These are phyloP conservation scores for Populus hybrid DNA, from an alignment of 441 rosid species.

Conservation along the genomic window DNA sequence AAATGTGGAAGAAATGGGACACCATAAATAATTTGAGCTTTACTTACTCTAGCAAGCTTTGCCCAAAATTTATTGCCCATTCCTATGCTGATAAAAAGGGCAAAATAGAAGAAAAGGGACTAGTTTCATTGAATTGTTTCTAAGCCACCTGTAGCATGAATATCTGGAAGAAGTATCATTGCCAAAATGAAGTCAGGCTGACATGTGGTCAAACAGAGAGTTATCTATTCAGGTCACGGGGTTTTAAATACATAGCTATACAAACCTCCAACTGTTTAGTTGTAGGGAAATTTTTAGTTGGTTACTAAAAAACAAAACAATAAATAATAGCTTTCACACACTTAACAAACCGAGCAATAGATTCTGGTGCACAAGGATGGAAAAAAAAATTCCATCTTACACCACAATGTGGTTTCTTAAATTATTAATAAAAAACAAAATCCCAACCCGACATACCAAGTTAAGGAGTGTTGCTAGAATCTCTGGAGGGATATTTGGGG, in stretches of 20 bases:
- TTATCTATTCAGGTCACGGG: background rate
- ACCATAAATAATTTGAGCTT: background rate
- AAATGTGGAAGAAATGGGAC: background rate
- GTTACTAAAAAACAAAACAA: background rate
- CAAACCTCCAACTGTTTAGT: background rate
- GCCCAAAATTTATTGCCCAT: background rate
- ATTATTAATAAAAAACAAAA: background rate
- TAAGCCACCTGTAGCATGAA: background rate
- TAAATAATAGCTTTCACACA: background rate
- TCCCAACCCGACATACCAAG: conserved; percentile 89
- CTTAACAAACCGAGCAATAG: background rate
- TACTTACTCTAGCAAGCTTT: background rate
- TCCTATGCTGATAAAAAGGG: background rate
- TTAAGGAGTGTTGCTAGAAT: conserved; percentile 96
- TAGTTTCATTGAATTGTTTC: background rate
- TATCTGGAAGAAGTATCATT: background rate
- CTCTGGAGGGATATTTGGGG: conserved; percentile 99
- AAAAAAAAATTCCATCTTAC: background rate
- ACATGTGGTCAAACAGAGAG: background rate
- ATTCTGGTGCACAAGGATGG: background rate
- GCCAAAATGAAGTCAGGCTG: background rate
- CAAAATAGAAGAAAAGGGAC: background rate
- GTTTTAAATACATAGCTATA: background rate
- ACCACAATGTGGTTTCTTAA: background rate
- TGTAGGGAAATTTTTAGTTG: background rate